These are phyloP conservation scores for Hsuehochloa calcarea DNA, from an alignment of 176 grass and related monocot genomes.

Conservation along the genomic window DNA sequence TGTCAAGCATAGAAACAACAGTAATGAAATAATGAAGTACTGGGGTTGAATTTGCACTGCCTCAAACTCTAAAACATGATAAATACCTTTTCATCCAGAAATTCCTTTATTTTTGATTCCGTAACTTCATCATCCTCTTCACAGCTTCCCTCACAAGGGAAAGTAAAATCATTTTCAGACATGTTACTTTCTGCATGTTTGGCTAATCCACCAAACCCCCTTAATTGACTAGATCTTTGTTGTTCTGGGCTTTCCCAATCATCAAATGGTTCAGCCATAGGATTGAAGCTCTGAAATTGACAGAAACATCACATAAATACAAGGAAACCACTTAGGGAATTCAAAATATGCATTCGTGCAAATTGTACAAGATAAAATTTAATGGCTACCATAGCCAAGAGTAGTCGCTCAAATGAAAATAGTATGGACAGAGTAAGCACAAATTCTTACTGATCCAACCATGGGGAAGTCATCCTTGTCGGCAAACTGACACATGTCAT, in stretches of 20 bases:
- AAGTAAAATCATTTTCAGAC: constrained; percentile 59
- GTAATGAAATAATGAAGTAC: not conserved
- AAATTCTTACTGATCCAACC: constrained; percentile 56
- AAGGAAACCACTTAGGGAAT: constrained; percentile 4
- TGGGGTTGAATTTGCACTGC: not conserved
- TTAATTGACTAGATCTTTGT: constrained; percentile 41
- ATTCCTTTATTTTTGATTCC: constrained; percentile 60
- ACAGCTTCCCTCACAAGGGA: constrained; percentile 50
- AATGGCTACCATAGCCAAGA: not conserved
- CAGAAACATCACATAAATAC: not conserved
- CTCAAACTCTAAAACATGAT: not conserved
- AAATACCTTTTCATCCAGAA: constrained; percentile 87
- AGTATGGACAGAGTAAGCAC: not conserved
- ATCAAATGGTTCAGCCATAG: constrained; percentile 75
- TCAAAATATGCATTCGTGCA: not conserved
- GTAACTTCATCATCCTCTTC: constrained; percentile 84
- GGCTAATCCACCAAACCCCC: constrained; percentile 44
- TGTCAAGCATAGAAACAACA: constrained; percentile 27
- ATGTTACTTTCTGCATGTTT: constrained; percentile 39
- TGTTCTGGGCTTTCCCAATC: constrained; percentile 62
- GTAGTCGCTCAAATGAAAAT: not conserved
- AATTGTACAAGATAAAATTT: not conserved
- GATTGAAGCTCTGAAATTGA: constrained; percentile 76
- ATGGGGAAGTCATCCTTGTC: constrained; percentile 48
- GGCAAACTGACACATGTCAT: constrained; percentile 58